Evolutionary conservation across 148 eudicot species (phyloP), one percentile per base, ranked within the genome.

Genomic region (Persicaria tinctoria): DNA sequence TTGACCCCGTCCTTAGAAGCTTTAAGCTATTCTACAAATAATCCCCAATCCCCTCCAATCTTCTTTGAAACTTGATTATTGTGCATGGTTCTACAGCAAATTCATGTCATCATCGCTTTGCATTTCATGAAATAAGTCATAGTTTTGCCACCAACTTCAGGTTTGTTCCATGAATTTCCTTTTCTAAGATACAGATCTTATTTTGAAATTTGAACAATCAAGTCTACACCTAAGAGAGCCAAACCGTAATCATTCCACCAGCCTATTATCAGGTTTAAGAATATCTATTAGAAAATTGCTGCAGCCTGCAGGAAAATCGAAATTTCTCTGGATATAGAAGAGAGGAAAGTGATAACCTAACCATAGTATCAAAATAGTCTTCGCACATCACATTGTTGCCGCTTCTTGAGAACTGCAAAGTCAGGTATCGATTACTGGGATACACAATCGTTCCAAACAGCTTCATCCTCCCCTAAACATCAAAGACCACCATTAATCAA

Each of bases 341-440:
- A 14, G 64, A 45, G 17, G 41, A n/a, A 50, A 74, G 68, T 68
- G 8, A 45, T 45, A 80, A 32, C 77, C 86, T 75, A 49, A 91
- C 98, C 97, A 93, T 86, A 49, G 87, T 87, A 74, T 93, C 98
- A 69, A 91, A 89, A 83, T 86, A 88, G 80, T 93, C 95, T 76
- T 91, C 95, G 64, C 98, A 93, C 78, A 85, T 84, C 68, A 93
- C 98, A 83, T 82, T 89, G 85, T 89, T 93, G 84, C 98, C 98
- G 63, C 98, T 89, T 88, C 73, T 83, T 9, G 98, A 93, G 81
- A 89, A 93, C 85, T 93, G 98, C 85, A 93, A 76, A 69, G 95
- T 91, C 84, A 93, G 80, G 78, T 91, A 93, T 71, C 93, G 84
- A 69, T 89, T 93, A 82, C 87, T 87, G 18, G 98, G 98, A 75